Evolutionary conservation across 2,329 filamentous ascomycete genomes (phyloP), one percentile per base, ranked within the genome.

Genomic region (Penicillium occitanis): DNA sequence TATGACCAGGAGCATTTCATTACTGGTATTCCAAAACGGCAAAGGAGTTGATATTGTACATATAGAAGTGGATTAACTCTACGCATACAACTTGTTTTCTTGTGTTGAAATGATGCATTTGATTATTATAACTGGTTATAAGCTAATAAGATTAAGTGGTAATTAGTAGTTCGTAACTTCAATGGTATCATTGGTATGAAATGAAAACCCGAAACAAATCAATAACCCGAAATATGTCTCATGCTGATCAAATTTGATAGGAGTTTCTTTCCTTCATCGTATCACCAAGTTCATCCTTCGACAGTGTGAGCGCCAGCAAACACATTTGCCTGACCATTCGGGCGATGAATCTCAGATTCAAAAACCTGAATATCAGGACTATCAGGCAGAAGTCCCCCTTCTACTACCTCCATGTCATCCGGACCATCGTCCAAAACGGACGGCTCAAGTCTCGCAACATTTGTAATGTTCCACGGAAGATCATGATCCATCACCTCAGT

Each of bases 401-500:
- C 42, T 7, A 22, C 33, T 30, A 25, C 59, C 14, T 25, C 28
- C 2, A 37, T 50, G 1, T 60, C 46, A 2, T 60, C 53, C 17
- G 14, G 42, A 17, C 40, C 59, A 30, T 62, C 55, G 13, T 35
- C 61, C 30, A 60, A 42, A 19, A 69, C 70, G 1, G 70, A 66
- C 68, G 71, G 64, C 30, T 67, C 59, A 22, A 51, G 48, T 40
- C 19, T 35, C 44, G 68, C 58, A 33, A 68, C 61, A 5, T 67
- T 61, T 11, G 46, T 28, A 8, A 35, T 58, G 6, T 70, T 66
- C 78, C 81, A 83, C 0, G 80, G 80, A 70, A 81, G 72, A 71
- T 83, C 76, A 65, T 70, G 69, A 19, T 72, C 71, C n/a, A 74
- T 71, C 51, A 85, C 74, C 11, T 76, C 73, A 13, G 73, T 75